Evolutionary conservation across 2,329 filamentous ascomycete genomes (phyloP).

Genomic region (Drechslerella coelobrocha): DNA sequence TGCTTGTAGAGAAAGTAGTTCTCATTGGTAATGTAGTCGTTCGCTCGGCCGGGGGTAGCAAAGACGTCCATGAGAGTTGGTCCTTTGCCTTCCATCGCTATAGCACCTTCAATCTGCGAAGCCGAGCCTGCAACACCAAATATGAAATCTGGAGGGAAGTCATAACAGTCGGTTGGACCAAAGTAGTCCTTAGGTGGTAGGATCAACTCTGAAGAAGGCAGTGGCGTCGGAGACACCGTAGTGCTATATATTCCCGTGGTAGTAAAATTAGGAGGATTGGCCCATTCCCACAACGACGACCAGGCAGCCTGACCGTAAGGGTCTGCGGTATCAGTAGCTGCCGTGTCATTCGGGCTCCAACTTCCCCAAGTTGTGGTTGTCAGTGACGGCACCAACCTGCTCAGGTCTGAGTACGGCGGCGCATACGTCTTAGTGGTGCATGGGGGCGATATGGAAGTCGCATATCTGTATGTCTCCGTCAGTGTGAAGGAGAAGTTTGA

Average conservation of each 20-base stretch:
- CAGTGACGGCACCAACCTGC: constrained; percentile 13
- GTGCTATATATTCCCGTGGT: constrained; percentile 27
- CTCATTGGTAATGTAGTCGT: constrained; percentile 60
- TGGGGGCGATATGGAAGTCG: constrained; percentile 12
- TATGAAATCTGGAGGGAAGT: constrained; percentile 21
- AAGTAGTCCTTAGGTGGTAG: constrained; percentile 22
- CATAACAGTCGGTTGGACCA: constrained; percentile 25
- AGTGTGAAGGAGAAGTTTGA: constrained; percentile 20
- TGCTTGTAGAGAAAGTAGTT: constrained; percentile 67
- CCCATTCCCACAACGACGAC: constrained; percentile 29
- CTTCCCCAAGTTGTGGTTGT: constrained; percentile 21
- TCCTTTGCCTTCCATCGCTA: constrained; percentile 23
- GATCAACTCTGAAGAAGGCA: constrained; percentile 21
- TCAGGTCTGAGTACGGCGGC: constrained; percentile 7
- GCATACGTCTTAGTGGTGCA: constrained; percentile 17
- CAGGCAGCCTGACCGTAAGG: constrained; percentile 32
- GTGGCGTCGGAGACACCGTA: constrained; percentile 21
- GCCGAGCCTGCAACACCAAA: constrained; percentile 24
- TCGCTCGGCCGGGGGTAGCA: constrained; percentile 14
- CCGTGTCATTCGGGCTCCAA: constrained; percentile 22
- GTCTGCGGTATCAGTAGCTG: constrained; percentile 24
- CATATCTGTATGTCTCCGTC: constrained; percentile 28
- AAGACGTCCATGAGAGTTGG: constrained; percentile 25
- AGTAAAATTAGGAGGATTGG: constrained; percentile 17
- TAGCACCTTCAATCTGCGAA: constrained; percentile 25